Evolutionary conservation across 768 basidiomycete genomes (phyloP).

Genomic region (Flagelloscypha sp.): DNA sequence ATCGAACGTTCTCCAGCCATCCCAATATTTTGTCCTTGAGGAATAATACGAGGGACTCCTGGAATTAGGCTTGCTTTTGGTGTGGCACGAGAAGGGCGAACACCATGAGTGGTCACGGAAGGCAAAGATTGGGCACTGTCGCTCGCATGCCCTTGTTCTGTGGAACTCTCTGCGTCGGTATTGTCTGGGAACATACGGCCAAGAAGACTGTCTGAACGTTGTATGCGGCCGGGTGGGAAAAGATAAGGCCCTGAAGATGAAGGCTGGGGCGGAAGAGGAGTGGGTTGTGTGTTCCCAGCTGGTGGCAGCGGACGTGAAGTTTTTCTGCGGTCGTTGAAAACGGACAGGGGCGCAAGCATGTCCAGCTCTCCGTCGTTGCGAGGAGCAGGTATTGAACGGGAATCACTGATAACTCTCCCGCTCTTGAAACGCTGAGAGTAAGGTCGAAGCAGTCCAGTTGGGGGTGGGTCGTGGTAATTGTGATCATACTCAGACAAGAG

Average conservation of each 20-base stretch:
- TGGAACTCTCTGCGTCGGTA: slow-evolving; percentile 12
- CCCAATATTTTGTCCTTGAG: slow-evolving; percentile 8
- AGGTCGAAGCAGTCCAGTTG: slow-evolving; percentile 18
- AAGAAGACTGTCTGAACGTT: slow-evolving; percentile 16
- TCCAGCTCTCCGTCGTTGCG: too few relatives aligned
- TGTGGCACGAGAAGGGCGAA: too few relatives aligned
- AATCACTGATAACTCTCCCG: too few relatives aligned
- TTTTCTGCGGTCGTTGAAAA: slow-evolving; percentile 7
- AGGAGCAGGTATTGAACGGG: too few relatives aligned
- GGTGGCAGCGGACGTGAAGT: slow-evolving; percentile 2
- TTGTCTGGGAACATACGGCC: slow-evolving; percentile 20
- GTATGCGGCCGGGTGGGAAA: slow-evolving; percentile 7
- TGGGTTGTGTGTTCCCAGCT: slow-evolving; percentile 2
- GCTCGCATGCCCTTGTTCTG: slow-evolving; percentile 10
- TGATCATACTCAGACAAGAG: slow-evolving; percentile 18
- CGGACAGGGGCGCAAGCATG: slow-evolving; percentile 13
- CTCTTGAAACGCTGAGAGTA: too few relatives aligned
- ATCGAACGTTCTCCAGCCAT: slow-evolving; percentile 9
- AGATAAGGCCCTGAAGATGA: slow-evolving; percentile 1
- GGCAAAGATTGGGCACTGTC: slow-evolving; percentile 17
- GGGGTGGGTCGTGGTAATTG: slow-evolving; percentile 33
- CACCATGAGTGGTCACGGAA: too few relatives aligned
- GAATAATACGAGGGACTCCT: too few relatives aligned
- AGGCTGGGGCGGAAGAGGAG: slow-evolving; percentile 12
- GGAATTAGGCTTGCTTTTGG: too few relatives aligned